phyloP scores from a whole-genome alignment of 345 rosid genomes.

The Eucalyptus decipiens region DNA sequence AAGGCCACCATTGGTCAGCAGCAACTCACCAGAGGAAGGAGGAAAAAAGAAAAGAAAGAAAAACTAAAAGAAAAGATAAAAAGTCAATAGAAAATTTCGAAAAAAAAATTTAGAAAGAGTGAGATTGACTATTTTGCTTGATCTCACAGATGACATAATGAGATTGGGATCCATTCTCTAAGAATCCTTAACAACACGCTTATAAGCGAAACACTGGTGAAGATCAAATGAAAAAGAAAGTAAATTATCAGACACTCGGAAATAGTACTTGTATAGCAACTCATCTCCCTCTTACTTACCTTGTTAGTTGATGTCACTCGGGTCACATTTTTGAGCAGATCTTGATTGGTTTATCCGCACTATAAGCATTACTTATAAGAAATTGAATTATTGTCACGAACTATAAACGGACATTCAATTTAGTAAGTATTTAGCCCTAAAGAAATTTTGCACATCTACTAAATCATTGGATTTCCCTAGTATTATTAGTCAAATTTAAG shows the following conservation, averaged over 20 bases:
- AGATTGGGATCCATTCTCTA: background rate
- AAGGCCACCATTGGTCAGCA: too few relatives aligned
- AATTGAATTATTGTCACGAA: background rate
- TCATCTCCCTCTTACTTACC: background rate
- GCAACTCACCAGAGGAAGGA: fast-evolving
- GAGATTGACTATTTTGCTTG: background rate
- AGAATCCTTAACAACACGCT: background rate
- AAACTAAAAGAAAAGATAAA: too few relatives aligned
- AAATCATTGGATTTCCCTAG: background rate
- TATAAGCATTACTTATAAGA: background rate
- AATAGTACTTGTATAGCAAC: background rate
- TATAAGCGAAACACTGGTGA: background rate
- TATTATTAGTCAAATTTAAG: background rate
- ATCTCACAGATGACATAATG: too few relatives aligned
- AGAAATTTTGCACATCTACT: background rate
- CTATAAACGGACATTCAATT: background rate
- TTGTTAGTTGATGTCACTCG: background rate
- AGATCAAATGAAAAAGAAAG: background rate
- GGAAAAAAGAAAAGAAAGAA: too few relatives aligned
- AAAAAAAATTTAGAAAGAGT: too few relatives aligned
- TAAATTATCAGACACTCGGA: background rate
- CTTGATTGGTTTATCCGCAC: background rate
- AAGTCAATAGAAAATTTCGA: fast-evolving
- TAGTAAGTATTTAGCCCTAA: background rate
- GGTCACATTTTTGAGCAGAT: background rate